phyloP scores from a whole-genome alignment of 108 stramenopile species.

The Nannochloropsis salina region DNA sequence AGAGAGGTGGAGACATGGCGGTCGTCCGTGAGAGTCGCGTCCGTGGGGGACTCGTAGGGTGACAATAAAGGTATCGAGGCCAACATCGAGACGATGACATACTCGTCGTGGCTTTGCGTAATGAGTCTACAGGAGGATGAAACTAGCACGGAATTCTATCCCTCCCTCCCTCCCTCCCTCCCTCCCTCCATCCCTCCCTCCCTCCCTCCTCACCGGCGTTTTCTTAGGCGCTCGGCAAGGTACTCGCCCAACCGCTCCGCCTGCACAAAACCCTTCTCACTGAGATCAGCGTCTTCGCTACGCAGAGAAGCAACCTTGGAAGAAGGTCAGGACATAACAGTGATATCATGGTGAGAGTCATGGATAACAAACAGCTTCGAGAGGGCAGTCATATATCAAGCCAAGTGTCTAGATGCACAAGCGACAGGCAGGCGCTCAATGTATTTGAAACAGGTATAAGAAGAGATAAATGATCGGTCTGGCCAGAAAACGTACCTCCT shows the following conservation, averaged over 20 bases:
- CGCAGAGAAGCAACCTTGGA: background rate
- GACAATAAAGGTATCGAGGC: too few species aligned
- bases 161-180: background rate
- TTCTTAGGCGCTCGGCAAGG: background rate
- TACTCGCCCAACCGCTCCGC: background rate
- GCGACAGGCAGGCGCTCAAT: too few species aligned
- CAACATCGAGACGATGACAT: too few species aligned
- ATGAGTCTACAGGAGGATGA: too few species aligned
- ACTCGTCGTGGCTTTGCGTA: too few species aligned
- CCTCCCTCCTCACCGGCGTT: background rate
- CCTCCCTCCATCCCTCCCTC: background rate
- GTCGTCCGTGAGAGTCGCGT: too few species aligned
- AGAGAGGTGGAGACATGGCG: too few species aligned
- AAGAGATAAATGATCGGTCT: background rate
- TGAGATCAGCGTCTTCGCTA: constrained; percentile 19
- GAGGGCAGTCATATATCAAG: too few species aligned
- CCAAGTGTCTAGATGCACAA: too few species aligned
- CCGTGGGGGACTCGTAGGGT: too few species aligned
- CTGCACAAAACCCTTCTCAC: background rate
- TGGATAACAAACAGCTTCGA: background rate
- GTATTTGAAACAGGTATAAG: background rate
- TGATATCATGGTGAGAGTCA: background rate
- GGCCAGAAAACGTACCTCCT: background rate
- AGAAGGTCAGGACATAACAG: background rate
- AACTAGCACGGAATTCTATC: too few species aligned